Evolutionary conservation across 2,329 filamentous ascomycete genomes (phyloP).

Genomic region (Hirsutella thompsonii): DNA sequence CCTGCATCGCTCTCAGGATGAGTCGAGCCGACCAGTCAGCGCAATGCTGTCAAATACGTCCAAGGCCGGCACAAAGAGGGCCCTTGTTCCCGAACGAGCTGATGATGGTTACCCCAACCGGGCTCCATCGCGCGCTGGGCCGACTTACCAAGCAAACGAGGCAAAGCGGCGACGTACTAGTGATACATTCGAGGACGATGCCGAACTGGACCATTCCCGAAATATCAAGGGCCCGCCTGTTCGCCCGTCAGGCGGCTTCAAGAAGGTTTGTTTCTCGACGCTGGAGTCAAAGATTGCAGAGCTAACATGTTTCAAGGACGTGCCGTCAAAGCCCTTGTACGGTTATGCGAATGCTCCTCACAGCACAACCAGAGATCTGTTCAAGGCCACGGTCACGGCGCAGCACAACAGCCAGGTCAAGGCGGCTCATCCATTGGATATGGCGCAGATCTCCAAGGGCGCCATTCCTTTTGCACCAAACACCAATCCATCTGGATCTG

Average conservation of each 20-base stretch:
- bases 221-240: slow-evolving; percentile 72
- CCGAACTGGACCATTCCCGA: slow-evolving; percentile 41
- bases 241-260: slow-evolving; percentile 57
- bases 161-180: slow-evolving; percentile 70
- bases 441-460: slow-evolving; percentile 79
- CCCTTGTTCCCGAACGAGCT: slow-evolving; percentile 52
- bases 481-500: slow-evolving; percentile 36
- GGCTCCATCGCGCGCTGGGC: slow-evolving; percentile 33
- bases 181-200: slow-evolving; percentile 55
- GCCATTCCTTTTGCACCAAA: slow-evolving; percentile 79
- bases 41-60: slow-evolving; percentile 40
- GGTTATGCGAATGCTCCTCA: slow-evolving; percentile 49
- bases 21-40: slow-evolving; percentile 47
- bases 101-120: slow-evolving; percentile 36
- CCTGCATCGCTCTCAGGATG: slow-evolving; percentile 40
- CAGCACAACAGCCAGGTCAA: slow-evolving; percentile 56
- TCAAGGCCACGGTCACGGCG: slow-evolving; percentile 52
- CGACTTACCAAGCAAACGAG: slow-evolving; percentile 57
- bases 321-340: slow-evolving; percentile 46
- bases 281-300: neutral
- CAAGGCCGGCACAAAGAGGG: slow-evolving; percentile 60
- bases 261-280: slow-evolving; percentile 41
- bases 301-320: slow-evolving; percentile 31
- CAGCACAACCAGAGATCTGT: slow-evolving; percentile 40
- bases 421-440: slow-evolving; percentile 59